These are phyloP conservation scores for Penicillium canariense DNA, from an alignment of 495 filamentous ascomycete genomes.

Conservation along the genomic window DNA sequence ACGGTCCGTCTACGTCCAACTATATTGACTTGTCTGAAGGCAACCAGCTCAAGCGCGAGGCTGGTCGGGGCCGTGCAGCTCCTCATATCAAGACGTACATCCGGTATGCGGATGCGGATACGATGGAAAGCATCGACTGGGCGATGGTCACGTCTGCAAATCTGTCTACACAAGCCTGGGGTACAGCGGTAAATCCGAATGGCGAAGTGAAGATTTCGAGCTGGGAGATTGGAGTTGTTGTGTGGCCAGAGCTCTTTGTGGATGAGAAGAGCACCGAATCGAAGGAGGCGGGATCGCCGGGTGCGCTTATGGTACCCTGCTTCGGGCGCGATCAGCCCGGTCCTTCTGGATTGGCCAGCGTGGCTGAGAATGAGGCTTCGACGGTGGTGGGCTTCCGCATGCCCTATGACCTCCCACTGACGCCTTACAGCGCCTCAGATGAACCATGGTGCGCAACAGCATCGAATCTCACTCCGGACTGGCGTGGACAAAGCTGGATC, in stretches of 20 bases:
- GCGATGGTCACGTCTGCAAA: constrained; percentile 84
- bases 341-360: background rate
- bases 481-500: constrained; percentile 60
- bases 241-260: constrained; percentile 72
- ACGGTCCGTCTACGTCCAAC: constrained; percentile 17
- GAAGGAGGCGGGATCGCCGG: background rate
- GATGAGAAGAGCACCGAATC: background rate
- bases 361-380: background rate
- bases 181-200: constrained; percentile 50
- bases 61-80: constrained; percentile 72
- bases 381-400: constrained; percentile 65
- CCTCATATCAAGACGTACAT: constrained; percentile 93
- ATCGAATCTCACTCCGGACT: constrained; percentile 62
- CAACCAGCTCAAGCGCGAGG: constrained; percentile 31
- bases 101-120: constrained; percentile 53
- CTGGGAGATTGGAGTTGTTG: constrained; percentile 82
- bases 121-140: constrained; percentile 67
- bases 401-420: constrained; percentile 79
- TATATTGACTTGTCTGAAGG: constrained; percentile 16
- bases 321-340: constrained; percentile 60
- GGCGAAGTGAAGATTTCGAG: constrained; percentile 70
- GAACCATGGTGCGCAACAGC: constrained; percentile 77
- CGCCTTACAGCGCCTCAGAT: constrained; percentile 59
- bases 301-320: constrained; percentile 62
- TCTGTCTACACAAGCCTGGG: constrained; percentile 88